Evolutionary conservation across 495 filamentous ascomycete species (phyloP), one percentile per base, ranked within the genome.

Genomic region (Trichoderma orchidacearum): DNA sequence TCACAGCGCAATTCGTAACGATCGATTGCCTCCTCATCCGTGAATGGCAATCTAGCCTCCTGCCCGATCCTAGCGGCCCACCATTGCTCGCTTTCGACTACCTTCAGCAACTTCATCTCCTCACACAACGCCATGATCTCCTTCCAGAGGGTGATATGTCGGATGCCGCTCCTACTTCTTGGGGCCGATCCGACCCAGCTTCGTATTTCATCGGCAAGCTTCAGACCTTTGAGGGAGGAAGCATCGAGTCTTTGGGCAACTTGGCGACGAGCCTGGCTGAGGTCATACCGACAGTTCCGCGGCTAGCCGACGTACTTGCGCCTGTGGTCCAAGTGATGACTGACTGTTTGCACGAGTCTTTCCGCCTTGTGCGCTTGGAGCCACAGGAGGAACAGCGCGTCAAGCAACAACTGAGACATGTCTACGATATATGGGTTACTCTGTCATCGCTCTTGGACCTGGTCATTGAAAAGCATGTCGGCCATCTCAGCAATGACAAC

Each of bases 381-480:
- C 9, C 18, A 27, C 36, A n/a, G 21, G 41, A 13, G 13, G 34
- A 11, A 1, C 4, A 4, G 34, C 4, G 3, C 17, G n/a, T 29
- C 18, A 15, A 11, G n/a, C 7, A 9, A 17, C 69, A 64, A 27
- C 56, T 77, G 5, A 17, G 35, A 13, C 60, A 66, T 29, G 72
- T 66, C 18, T 69, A 75, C 48, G 53, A 63, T 4, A 68, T 71
- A 45, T 81, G 72, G 61, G 65, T 53, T 21, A 50, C 59, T 23
- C 64, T 73, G 38, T 73, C 78, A 0, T 53, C 61, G n/a, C 67
- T 64, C 3, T 57, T 81, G 7, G 65, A 68, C 6, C 53, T 56
- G 28, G 63, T 77, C 52, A 69, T 79, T 23, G 77, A 79, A 3
- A 79, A 72, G 50, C 68, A 72, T 41, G 67, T 72, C 57, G 79